Evolutionary conservation across 148 eudicot genomes (phyloP), one percentile per base, ranked within the genome.

Genomic region (Heliamphora exappendiculata): DNA sequence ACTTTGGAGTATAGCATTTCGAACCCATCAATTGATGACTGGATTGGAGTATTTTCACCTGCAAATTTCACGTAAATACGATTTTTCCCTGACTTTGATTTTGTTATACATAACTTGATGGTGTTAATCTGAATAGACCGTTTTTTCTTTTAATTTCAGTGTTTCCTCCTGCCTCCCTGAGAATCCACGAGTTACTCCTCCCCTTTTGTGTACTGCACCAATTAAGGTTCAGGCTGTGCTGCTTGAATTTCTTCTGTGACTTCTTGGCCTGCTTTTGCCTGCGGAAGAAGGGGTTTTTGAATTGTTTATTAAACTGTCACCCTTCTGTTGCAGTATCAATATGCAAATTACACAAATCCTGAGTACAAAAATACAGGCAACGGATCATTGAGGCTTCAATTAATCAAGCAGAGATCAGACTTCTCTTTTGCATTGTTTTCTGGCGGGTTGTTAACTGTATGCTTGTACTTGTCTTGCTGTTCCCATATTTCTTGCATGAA

Each of bases 1-100:
- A 82, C 84, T 41, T 67, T 94, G 49, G 84, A 87, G 54, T 92
- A 84, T 68, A 75, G 80, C 77, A 76, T 79, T 72, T 77, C 92
- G 5, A 87, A 82, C n/a, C 91, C 96, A 29, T 84, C 92, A 9
- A 63, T 9, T 65, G 86, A 86, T 78, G 96, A 93, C 75, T 93
- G 98, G 98, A 79, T 93, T 76, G 98, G 96, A 51, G 96, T 93
- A 13, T 93, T 93, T 81, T 93, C 98, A 45, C 98, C 98, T 17
- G 94, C 92, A 44, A 86, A 89, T 82, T 89, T 89, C 86, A 93
- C 90, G 94, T 91, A 65, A 5, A 51, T 47, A 34, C 17, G 31
- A 17, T 6, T 29, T 71, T 11, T 36, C 28, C 12, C 53, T 31
- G 9, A 49, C 42, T 22, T 9, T 51, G 36, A 17, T 51, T 45